Evolutionary conservation across 2,329 filamentous ascomycete species (phyloP).

Genomic region (Fusarium irregulare): DNA sequence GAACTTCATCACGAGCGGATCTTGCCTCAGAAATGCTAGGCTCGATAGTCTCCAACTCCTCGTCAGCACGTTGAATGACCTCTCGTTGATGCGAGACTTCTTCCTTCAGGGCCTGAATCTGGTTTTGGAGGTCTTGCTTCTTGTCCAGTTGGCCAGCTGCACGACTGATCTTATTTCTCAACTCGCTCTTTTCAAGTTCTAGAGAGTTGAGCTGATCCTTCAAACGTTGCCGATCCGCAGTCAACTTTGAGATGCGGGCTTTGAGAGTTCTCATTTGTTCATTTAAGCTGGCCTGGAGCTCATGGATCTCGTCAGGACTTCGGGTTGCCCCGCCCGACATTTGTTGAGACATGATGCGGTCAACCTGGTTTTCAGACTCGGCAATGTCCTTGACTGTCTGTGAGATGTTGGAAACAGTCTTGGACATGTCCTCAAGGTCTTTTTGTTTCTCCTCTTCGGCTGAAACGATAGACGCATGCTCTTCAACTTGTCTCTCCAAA

Average conservation of each 20-base stretch:
- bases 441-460: conserved; percentile 73
- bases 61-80: conserved; percentile 74
- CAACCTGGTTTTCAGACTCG: conserved; percentile 77
- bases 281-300: conserved; percentile 73
- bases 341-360: conserved; percentile 80
- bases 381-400: conserved; percentile 78
- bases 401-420: conserved; percentile 79
- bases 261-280: conserved; percentile 76
- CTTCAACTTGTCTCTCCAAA: conserved; percentile 71
- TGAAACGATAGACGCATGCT: conserved; percentile 73
- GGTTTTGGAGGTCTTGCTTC: conserved; percentile 75
- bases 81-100: conserved; percentile 76
- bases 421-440: conserved; percentile 80
- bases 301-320: conserved; percentile 85
- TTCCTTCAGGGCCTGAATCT: conserved; percentile 79
- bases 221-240: conserved; percentile 76
- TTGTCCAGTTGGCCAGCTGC: conserved; percentile 82
- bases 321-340: conserved; percentile 72
- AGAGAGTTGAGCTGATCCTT: conserved; percentile 74
- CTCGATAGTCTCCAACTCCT: conserved; percentile 77
- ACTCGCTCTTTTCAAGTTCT: conserved; percentile 81
- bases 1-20: conserved; percentile 80
- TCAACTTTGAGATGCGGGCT: conserved; percentile 72
- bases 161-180: conserved; percentile 76
- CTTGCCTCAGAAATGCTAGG: conserved; percentile 82